Evolutionary conservation across 768 basidiomycete species (phyloP), one percentile per base, ranked within the genome.

Genomic region (Mycena kentingensis): DNA sequence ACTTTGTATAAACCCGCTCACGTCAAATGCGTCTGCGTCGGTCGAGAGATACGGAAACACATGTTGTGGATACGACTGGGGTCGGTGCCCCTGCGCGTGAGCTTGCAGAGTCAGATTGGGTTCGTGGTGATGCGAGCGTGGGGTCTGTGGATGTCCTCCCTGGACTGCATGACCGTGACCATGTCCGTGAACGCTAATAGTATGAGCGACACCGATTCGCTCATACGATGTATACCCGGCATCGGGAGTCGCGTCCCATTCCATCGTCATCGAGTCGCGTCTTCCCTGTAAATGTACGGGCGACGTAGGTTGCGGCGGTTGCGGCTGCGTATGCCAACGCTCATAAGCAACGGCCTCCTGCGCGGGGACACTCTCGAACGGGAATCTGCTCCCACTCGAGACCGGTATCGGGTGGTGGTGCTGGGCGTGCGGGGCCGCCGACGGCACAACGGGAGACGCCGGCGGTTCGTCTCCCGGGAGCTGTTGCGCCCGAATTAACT

Each of bases 401-500:
- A 34, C 26, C 11, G 3, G 46, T 10, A 27, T 39, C 50, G 7
- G 10, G 10, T 8, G 18, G 46, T 2, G 46, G 16, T 28, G 31
- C 27, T 27, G 31, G 10, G 49, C 7, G 6, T 41, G 11, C 15
- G 41, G 7, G 10, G 50, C 43, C 29, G 45, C 18, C 19, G 49
- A 31, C 16, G 37, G 37, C 25, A 19, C 22, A 25, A 6, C 12
- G 21, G 41, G 41, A 5, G 52, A 44, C 6, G 57, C 22, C 16
- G 29, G n/a, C n/a, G n/a, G 28, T 1, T 5, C 24, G 7, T 60
- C 54, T 0, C 34, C 37, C 1, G 45, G 46, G 32, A 31, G 41
- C n/a, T 42, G 28, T 21, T 58, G 63, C 6, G 57, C 43, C 19
- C 61, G 48, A 4, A 64, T 54, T 22, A 64, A 39, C 46, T 60